phyloP scores from a whole-genome alignment of 202 grass and related monocot genomes.

The Eragrostis tef region DNA sequence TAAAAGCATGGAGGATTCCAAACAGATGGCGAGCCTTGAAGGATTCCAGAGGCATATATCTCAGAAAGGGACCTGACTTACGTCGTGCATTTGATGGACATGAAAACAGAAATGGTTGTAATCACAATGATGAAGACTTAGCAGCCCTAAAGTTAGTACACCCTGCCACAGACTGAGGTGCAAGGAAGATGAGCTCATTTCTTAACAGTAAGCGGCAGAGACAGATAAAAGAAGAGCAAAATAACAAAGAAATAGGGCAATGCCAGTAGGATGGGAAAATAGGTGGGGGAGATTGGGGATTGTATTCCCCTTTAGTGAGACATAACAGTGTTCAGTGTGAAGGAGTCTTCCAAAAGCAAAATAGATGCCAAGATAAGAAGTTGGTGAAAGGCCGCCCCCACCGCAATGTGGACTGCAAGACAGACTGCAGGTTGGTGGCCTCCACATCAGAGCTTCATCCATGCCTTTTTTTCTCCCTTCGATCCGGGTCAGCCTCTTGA shows the following conservation, averaged over 20 bases:
- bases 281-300: not conserved
- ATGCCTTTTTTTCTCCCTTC: not conserved
- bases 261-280: not conserved
- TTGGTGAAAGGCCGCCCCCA: conserved; percentile 22
- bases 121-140: conserved; percentile 32
- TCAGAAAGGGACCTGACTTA: conserved; percentile 46
- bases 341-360: conserved; percentile 40
- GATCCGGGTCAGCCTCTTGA: conserved; percentile 34
- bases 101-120: conserved; percentile 5
- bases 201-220: not conserved
- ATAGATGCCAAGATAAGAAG: conserved; percentile 44
- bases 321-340: conserved; percentile 19
- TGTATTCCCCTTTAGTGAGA: conserved; percentile 30
- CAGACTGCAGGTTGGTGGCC: conserved; percentile 48
- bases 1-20: not conserved
- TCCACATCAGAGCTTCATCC: conserved; percentile 48
- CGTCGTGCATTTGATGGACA: conserved; percentile 24
- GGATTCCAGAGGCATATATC: conserved; percentile 2
- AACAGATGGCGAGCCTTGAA: not conserved
- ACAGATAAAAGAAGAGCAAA: conserved; percentile 15
- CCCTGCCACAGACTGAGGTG: conserved; percentile 26
- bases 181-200: conserved; percentile 32
- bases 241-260: not conserved
- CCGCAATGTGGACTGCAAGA: conserved; percentile 42
- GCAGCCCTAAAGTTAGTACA: conserved; percentile 39